Conservation (phyloP, 1,139 yeast genomes). For the Nakaseomyces sp. region DNA sequence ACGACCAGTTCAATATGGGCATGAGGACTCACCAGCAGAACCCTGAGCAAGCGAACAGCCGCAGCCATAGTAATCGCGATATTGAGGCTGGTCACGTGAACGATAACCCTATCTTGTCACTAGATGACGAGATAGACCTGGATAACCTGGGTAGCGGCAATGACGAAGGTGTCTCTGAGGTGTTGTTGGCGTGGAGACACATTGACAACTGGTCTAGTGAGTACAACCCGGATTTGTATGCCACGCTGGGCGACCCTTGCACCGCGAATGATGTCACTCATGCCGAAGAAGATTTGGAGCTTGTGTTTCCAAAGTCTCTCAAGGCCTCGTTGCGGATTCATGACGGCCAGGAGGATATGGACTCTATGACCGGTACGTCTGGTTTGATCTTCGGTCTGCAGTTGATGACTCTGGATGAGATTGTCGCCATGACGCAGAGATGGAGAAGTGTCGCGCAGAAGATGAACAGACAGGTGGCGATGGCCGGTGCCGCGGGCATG, state of each 20-base stretch:
- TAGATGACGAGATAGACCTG: slow-evolving; percentile 10
- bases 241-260: slow-evolving; percentile 54
- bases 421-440: slow-evolving; percentile 52
- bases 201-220: slow-evolving; percentile 53
- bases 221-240: slow-evolving; percentile 47
- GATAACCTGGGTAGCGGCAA: slow-evolving; percentile 18
- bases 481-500: slow-evolving; percentile 7
- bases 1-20: slow-evolving; percentile 33
- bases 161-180: slow-evolving; percentile 57
- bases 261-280: slow-evolving; percentile 52
- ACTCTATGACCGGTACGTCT: slow-evolving; percentile 42
- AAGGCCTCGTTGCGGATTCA: slow-evolving; percentile 52
- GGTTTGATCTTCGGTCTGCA: slow-evolving; percentile 59
- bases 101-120: slow-evolving; percentile 7
- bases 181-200: slow-evolving; percentile 60
- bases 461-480: slow-evolving; percentile 30
- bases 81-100: slow-evolving; percentile 13
- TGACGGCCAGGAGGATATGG: slow-evolving; percentile 57
- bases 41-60: no score
- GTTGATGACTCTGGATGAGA: slow-evolving; percentile 56
- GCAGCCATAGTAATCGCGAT: no score
- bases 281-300: slow-evolving; percentile 55
- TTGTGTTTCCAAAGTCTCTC: slow-evolving; percentile 52
- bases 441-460: slow-evolving; percentile 59
- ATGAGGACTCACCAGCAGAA: slow-evolving; percentile 15